Evolutionary conservation across 768 basidiomycete species (phyloP).

Genomic region (Tubosaeta brunneosetosa): DNA sequence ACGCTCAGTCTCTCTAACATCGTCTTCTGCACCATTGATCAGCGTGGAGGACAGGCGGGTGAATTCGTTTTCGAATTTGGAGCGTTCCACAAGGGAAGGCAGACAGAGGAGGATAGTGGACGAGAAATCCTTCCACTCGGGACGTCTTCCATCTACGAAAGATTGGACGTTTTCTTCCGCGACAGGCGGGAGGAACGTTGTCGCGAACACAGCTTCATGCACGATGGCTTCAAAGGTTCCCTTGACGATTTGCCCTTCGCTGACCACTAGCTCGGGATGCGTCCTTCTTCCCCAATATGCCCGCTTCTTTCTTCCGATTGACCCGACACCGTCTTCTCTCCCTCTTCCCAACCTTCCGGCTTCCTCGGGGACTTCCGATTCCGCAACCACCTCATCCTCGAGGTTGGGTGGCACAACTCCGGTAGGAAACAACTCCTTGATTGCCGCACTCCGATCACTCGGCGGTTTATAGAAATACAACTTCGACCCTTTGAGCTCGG

Average conservation of each 20-base stretch:
- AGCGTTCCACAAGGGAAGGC: conserved; percentile 50
- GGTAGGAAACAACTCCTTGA: conserved; percentile 73
- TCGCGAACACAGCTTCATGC: conserved; percentile 79
- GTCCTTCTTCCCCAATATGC: conserved; percentile 74
- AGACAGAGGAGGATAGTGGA: conserved; percentile 56
- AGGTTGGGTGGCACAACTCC: conserved; percentile 51
- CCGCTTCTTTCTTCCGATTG: conserved; percentile 48
- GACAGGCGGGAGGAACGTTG: conserved; percentile 44
- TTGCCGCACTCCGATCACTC: conserved; percentile 53
- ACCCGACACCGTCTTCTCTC: conserved; percentile 29
- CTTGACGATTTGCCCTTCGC: conserved; percentile 44
- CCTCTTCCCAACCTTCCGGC: conserved; percentile 28
- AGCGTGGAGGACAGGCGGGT: conserved; percentile 62
- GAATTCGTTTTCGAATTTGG: conserved; percentile 67
- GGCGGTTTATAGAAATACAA: conserved; percentile 85
- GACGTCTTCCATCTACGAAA: conserved; percentile 18
- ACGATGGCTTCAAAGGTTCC: conserved; percentile 76
- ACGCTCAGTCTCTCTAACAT: conserved; percentile 34
- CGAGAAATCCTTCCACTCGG: conserved; percentile 60
- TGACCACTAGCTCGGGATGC: conserved; percentile 63
- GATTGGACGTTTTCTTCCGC: conserved; percentile 14
- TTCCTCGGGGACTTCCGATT: conserved; percentile 26
- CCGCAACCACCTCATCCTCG: conserved; percentile 41
- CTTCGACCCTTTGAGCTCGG: conserved; percentile 80
- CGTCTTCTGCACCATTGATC: conserved; percentile 49